These are phyloP conservation scores for Phalaenopsis hybrid DNA, from an alignment of 116 monocot species.

Conservation along the genomic window DNA sequence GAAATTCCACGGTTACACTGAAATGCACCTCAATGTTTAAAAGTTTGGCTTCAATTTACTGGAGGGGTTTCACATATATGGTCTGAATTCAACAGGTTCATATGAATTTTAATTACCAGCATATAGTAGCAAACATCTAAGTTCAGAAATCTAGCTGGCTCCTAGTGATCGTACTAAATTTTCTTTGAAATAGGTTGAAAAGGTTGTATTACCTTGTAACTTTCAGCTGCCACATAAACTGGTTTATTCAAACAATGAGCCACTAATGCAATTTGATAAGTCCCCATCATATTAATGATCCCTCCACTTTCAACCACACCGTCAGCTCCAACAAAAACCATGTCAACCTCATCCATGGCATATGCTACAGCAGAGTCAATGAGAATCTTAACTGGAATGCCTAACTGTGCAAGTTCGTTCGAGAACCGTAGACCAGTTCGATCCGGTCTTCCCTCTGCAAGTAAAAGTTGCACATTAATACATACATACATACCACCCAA, in stretches of 20 bases:
- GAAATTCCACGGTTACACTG: too few species aligned
- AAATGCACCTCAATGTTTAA: too few species aligned
- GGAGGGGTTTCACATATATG: too few species aligned
- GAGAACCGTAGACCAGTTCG: constrained; percentile 72
- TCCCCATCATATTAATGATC: constrained; percentile 98
- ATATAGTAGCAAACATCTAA: too few species aligned
- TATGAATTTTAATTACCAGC: too few species aligned
- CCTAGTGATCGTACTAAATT: too few species aligned
- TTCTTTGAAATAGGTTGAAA: too few species aligned
- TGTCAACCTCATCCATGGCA: constrained; percentile 89
- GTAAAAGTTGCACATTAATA: not conserved
- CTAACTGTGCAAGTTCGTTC: constrained; percentile 63
- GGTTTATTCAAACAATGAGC: constrained; percentile 96
- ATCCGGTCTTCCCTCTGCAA: constrained; percentile 93
- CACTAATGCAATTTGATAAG: constrained; percentile 87
- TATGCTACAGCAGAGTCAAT: constrained; percentile 92
- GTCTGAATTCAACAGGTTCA: too few species aligned
- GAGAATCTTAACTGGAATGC: constrained; percentile 72
- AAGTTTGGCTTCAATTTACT: too few species aligned
- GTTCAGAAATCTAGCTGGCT: too few species aligned
- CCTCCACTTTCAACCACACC: constrained; percentile 96
- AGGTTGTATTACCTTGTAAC: constrained; percentile 61
- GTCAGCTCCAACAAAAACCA: constrained; percentile 94
- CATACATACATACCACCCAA: not conserved
- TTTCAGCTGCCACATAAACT: constrained; percentile 98